phyloP scores from a whole-genome alignment of 2,329 filamentous ascomycete genomes.

The Ceratocystis papillata region DNA sequence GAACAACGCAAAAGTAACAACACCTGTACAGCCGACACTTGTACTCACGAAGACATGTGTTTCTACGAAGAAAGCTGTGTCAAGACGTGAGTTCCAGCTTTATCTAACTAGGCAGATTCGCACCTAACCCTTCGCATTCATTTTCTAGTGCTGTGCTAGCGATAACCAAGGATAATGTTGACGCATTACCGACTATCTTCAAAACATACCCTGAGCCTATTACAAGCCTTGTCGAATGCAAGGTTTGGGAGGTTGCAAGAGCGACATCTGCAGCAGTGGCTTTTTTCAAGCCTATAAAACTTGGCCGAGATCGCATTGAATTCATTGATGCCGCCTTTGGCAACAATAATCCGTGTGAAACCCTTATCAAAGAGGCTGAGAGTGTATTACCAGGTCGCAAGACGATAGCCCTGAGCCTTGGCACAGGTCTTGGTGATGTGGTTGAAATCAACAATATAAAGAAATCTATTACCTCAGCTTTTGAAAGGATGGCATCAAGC shows the following conservation, averaged over 20 bases:
- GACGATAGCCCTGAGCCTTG: constrained; percentile 27
- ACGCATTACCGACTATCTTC: no score
- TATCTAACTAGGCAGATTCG: no score
- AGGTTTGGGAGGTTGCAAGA: background rate
- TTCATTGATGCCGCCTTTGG: constrained; percentile 30
- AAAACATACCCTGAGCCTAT: no score
- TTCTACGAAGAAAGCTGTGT: background rate
- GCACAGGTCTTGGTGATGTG: constrained; percentile 28
- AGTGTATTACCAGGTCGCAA: constrained; percentile 26
- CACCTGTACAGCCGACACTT: background rate
- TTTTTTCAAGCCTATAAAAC: background rate
- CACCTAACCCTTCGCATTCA: no score
- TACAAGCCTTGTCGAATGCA: constrained; percentile 26
- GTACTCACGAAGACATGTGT: background rate
- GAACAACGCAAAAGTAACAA: background rate
- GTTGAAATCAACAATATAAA: constrained; percentile 25
- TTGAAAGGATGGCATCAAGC: background rate
- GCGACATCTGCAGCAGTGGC: background rate
- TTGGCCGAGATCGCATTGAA: constrained; percentile 24
- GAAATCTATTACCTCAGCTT: background rate
- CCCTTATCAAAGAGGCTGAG: constrained; percentile 28
- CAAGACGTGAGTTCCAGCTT: no score
- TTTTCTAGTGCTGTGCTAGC: no score
- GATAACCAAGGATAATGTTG: no score
- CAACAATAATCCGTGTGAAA: constrained; percentile 25